Conservation (phyloP, 2,329 filamentous ascomycete species). For the Acrocalymma vagum region DNA sequence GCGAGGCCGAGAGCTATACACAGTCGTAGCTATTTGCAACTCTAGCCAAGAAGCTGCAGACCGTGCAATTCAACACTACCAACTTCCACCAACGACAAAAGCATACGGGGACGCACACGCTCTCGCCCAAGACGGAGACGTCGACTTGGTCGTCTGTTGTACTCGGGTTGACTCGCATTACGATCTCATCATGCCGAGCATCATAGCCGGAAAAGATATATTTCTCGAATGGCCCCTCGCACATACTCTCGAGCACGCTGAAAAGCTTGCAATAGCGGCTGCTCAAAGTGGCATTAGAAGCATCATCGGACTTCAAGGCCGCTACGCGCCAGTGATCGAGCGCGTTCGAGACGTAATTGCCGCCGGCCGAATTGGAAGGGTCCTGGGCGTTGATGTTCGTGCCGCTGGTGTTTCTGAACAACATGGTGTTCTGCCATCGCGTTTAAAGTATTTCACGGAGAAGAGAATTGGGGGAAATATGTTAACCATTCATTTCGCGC, state of each 20-base stretch:
- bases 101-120: conserved; percentile 54
- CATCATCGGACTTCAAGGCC: conserved; percentile 57
- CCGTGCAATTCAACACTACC: conserved; percentile 50
- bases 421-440: conserved; percentile 19
- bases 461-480: conserved; percentile 23
- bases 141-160: conserved; percentile 57
- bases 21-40: conserved; percentile 58
- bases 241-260: conserved; percentile 51
- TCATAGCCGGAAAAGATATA: conserved; percentile 62
- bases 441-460: conserved; percentile 24
- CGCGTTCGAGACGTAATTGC: conserved; percentile 52
- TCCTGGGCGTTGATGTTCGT: conserved; percentile 39
- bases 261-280: background rate
- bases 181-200: conserved; percentile 54
- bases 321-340: conserved; percentile 44
- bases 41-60: conserved; percentile 51
- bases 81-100: conserved; percentile 48
- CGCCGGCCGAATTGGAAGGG: conserved; percentile 50
- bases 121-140: conserved; percentile 48
- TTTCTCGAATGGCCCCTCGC: conserved; percentile 62
- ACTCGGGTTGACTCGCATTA: conserved; percentile 65
- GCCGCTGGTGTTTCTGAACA: conserved; percentile 15
- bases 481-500: conserved; percentile 28
- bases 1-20: conserved; percentile 43
- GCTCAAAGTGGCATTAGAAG: too few relatives aligned